Base-by-base conservation (phyloP, 306 rosid species). In the Lotus japonicus region DNA sequence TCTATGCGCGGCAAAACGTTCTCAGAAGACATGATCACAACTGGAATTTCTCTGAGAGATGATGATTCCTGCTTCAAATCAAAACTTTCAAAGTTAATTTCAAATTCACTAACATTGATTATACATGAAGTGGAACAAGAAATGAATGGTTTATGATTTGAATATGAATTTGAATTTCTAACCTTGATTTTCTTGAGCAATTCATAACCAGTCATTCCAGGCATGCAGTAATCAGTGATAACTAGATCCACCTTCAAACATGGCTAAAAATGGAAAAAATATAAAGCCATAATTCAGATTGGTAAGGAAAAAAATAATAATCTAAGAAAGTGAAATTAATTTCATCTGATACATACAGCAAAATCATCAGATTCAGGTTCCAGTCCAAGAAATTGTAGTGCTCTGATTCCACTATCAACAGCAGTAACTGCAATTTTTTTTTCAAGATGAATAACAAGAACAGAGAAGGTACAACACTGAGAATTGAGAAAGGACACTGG, bases 181-280 rank as follows among this genome's bases (percentile, higher is more conserved):
- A 87, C 97, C 92, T 94, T 94, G 35, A 94, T 90, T 79, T 88
- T 90, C 81, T 94, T 88, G 15, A 94, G 92, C 80, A 94, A 77
- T 33, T 94, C 99, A 68, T 88, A 94, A 12, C 99, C 99, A 12
- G 97, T 88, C 97, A 94, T 90, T 70, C 88, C 99, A 14, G 99
- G 99, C 99, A 94, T 94, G 57, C 99, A 94, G 54, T 94, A 94
- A 19, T 94, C 99, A 2, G 99, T 94, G 68, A 94, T 94, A 16
- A 94, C 91, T 79, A 94, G 89, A 87, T 94, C 99, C 49, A 94
- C 99, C 82, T 94, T 94, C 72, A 90, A 79, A 13, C 77, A 68
- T 79, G 88, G 79, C 51, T 23, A 5, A 48, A 39, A 18, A 60
- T 8, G 10, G 4, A 8, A 19, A 35, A 9, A n/a, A 1, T 33